phyloP scores from a whole-genome alignment of 2,329 filamentous ascomycete genomes.

The Berkeleyomyces basicola region DNA sequence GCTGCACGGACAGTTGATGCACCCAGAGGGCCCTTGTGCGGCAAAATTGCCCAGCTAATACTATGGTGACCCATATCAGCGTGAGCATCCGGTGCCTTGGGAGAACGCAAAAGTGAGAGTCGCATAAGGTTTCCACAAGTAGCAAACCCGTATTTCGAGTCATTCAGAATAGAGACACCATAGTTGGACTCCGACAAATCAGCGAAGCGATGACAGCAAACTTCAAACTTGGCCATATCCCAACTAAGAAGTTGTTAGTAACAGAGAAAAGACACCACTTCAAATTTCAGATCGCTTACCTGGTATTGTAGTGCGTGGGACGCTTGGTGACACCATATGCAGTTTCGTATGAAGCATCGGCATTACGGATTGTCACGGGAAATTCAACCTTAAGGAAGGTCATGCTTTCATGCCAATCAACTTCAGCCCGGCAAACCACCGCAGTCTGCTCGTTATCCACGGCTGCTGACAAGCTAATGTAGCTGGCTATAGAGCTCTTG shows the following conservation, averaged over 20 bases:
- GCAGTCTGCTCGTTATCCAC: conserved; percentile 26
- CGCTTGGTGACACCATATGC: conserved; percentile 79
- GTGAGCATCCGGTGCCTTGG: conserved; percentile 83
- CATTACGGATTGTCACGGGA: conserved; percentile 79
- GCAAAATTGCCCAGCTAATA: conserved; percentile 82
- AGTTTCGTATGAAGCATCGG: conserved; percentile 86
- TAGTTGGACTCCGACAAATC: conserved; percentile 79
- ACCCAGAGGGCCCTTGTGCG: conserved; percentile 58
- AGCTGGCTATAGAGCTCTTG: conserved; percentile 70
- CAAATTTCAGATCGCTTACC: conserved; percentile 21
- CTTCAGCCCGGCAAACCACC: conserved; percentile 51
- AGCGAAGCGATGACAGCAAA: conserved; percentile 89
- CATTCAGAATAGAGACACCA: conserved; percentile 83
- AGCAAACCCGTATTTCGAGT: conserved; percentile 92
- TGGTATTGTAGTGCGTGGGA: conserved; percentile 96
- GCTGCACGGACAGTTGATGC: conserved; percentile 63
- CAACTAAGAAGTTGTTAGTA: conserved; percentile 31
- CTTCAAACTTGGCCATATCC: conserved; percentile 97
- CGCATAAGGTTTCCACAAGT: conserved; percentile 82
- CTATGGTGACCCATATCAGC: conserved; percentile 84
- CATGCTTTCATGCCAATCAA: conserved; percentile 96
- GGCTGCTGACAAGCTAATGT: conserved; percentile 60
- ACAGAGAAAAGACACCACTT: not conserved
- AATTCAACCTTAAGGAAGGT: conserved; percentile 99
- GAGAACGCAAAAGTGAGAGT: conserved; percentile 65